Conservation (phyloP, 257 asterid genomes). For the Galeopsis tetrahit region DNA sequence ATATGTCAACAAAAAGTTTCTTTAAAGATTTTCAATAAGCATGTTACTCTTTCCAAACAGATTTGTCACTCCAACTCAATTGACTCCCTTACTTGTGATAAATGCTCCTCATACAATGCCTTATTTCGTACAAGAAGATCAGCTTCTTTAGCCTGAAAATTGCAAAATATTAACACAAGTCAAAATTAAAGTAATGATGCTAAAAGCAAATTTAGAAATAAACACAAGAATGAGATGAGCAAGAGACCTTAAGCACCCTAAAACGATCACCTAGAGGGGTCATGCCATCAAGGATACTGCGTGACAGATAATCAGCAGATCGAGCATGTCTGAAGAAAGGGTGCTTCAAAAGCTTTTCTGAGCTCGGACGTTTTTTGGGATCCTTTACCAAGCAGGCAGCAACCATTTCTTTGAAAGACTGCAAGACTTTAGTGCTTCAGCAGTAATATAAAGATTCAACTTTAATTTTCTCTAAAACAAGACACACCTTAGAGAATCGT, state of each 20-base stretch:
- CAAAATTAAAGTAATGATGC: constrained; percentile 24
- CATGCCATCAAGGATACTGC: constrained; percentile 71
- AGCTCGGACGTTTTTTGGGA: constrained; percentile 95
- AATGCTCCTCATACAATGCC: constrained; percentile 79
- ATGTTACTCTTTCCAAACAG: constrained; percentile 6
- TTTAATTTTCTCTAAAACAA: constrained; percentile 36
- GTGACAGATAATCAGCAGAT: constrained; percentile 67
- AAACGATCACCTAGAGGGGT: constrained; percentile 95
- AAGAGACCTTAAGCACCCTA: constrained; percentile 92
- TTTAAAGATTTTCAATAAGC: neutral
- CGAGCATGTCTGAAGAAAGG: constrained; percentile 85
- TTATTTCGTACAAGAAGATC: constrained; percentile 80
- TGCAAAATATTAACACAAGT: constrained; percentile 30
- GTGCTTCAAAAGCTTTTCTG: constrained; percentile 98
- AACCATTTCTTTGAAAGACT: constrained; percentile 94
- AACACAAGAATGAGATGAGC: constrained; percentile 47
- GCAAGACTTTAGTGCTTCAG: constrained; percentile 47
- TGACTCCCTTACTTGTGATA: constrained; percentile 73
- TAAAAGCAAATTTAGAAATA: constrained; percentile 32
- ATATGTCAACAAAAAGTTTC: constrained; percentile 8
- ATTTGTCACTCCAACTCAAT: constrained; percentile 9
- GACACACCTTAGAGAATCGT: constrained; percentile 89
- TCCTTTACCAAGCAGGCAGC: constrained; percentile 99
- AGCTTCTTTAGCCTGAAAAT: constrained; percentile 89
- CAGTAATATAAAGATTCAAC: constrained; percentile 29